Evolutionary conservation across 176 grass and related monocot genomes (phyloP).

Genomic region (Avena sativa): DNA sequence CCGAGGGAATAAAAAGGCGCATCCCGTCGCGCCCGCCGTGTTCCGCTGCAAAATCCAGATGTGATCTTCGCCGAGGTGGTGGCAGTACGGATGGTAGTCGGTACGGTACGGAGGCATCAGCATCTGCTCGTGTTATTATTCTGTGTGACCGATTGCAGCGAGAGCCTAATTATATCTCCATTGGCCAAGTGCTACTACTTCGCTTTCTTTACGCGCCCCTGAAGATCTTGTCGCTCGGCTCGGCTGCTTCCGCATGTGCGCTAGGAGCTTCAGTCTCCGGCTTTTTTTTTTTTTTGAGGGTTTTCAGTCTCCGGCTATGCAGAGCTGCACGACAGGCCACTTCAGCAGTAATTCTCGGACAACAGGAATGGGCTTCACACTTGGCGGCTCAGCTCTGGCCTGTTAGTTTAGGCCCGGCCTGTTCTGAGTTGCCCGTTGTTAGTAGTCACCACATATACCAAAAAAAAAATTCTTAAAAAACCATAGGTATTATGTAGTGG

Average conservation of each 20-base stretch:
- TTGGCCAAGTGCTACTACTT: background rate
- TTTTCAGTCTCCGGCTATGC: background rate
- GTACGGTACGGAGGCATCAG: background rate
- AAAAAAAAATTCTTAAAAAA: too few species aligned
- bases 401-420: background rate
- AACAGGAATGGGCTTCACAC: too few species aligned
- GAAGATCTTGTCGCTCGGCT: constrained; percentile 28
- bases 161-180: background rate
- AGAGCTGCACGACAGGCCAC: background rate
- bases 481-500: too few species aligned
- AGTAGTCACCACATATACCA: background rate
- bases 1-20: background rate
- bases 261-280: background rate
- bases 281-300: too few species aligned
- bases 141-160: background rate
- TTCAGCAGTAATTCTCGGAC: background rate
- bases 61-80: background rate
- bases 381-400: background rate
- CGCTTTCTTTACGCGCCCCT: background rate
- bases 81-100: background rate
- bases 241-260: background rate
- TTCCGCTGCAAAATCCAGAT: background rate
- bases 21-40: background rate
- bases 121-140: background rate
- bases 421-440: background rate